A percentile compares a stretch with the other conserved stretches of the same genome.
Conservation (phyloP, 495 filamentous ascomycete species). For the Friedmanniomyces simplex region DNA sequence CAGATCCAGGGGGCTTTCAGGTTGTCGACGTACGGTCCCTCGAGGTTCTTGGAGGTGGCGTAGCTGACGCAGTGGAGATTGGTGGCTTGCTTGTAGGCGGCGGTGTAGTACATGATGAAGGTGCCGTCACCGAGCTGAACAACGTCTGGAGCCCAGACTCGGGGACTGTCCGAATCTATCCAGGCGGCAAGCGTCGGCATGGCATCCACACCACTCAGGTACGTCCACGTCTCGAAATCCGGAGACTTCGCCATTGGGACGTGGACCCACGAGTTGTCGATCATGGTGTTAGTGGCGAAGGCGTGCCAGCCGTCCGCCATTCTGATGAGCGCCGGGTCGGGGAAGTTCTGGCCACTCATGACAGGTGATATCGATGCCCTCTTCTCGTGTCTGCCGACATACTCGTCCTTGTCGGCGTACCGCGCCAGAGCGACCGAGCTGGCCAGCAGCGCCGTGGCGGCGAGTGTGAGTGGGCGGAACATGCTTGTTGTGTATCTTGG, state of each 20-base stretch:
- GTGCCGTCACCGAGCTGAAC: constrained; percentile 30
- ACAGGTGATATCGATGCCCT: background rate
- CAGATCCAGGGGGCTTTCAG: constrained; percentile 40
- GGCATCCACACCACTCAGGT: constrained; percentile 13
- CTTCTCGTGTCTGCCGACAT: background rate
- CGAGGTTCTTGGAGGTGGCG: constrained; percentile 33
- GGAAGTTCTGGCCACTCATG: constrained; percentile 13
- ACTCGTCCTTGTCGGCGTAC: background rate
- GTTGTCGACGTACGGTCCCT: constrained; percentile 45
- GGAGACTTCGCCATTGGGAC: constrained; percentile 16
- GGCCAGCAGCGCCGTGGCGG: background rate
- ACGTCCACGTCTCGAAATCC: constrained; percentile 18
- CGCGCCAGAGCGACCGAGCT: background rate
- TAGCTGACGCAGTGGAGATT: constrained; percentile 46
- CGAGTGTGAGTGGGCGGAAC: background rate
- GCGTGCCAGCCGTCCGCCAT: constrained; percentile 17
- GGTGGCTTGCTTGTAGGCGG: constrained; percentile 28
- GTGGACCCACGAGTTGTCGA: constrained; percentile 11
- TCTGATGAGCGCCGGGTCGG: constrained; percentile 16
- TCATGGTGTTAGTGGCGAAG: constrained; percentile 17
- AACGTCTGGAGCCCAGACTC: constrained; percentile 22
- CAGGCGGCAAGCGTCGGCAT: constrained; percentile 15
- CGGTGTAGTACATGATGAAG: constrained; percentile 53
- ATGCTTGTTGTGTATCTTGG: background rate
- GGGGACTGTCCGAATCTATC: constrained; percentile 12